Evolutionary conservation across 768 basidiomycete genomes (phyloP).

Genomic region (Xanthoconium stramineum): DNA sequence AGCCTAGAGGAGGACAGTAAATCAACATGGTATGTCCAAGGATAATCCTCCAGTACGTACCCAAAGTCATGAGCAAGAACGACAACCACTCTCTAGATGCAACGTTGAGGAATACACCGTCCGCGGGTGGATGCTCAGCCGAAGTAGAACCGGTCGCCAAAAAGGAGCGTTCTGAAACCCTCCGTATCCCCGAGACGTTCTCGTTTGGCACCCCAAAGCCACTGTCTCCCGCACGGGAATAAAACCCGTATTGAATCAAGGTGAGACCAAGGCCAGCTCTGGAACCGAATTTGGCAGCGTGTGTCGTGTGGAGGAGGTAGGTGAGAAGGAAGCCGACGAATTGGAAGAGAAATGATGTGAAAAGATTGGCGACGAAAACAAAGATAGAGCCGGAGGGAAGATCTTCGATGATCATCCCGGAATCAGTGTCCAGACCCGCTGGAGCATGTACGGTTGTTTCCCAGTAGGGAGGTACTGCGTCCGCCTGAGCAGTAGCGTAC

Average conservation of each 20-base stretch:
- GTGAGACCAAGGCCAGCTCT: conserved; percentile 95
- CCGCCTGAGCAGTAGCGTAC: conserved; percentile 83
- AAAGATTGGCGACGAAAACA: conserved; percentile 72
- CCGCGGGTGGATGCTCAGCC: conserved; percentile 19
- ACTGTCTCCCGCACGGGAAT: conserved; percentile 45
- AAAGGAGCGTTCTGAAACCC: conserved; percentile 18
- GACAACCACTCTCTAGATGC: conserved; percentile 84
- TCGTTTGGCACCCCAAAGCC: conserved; percentile 26
- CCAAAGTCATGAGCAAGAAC: conserved; percentile 88
- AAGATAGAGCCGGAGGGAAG: conserved; percentile 78
- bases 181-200: conserved; percentile 13
- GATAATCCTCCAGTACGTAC: conserved; percentile 33
- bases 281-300: conserved; percentile 91
- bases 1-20: conserved; percentile 46
- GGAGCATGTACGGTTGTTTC: conserved; percentile 93
- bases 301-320: conserved; percentile 86
- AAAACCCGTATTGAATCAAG: conserved; percentile 89
- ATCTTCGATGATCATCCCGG: conserved; percentile 86
- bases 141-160: conserved; percentile 22
- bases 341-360: conserved; percentile 95
- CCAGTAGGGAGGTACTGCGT: conserved; percentile 94
- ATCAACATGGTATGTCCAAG: neutral
- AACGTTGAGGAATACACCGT: conserved; percentile 29
- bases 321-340: conserved; percentile 92
- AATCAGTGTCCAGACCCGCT: conserved; percentile 41